Percentiles rank a stretch among this genome's conserved stretches.
Conservation (phyloP, 805 yeast species). For the Gaillardinia entomophila region DNA sequence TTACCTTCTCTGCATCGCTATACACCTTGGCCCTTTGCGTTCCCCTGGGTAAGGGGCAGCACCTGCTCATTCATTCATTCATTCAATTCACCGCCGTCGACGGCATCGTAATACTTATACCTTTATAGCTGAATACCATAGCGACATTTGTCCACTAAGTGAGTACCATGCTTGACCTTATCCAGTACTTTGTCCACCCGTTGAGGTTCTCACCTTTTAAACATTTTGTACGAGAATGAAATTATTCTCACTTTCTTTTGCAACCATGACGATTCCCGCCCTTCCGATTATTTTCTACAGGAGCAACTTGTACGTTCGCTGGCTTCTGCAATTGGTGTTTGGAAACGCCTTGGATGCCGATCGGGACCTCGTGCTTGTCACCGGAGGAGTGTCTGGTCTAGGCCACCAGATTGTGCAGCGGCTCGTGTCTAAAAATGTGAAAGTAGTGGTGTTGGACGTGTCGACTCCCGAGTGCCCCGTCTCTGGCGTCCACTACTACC, state of each 20-base stretch:
- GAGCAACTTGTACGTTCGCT: slow-evolving; percentile 16
- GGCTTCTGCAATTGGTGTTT: slow-evolving; percentile 32
- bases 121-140: too few species aligned
- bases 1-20: too few species aligned
- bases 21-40: too few species aligned
- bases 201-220: too few species aligned
- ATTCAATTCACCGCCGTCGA: too few species aligned
- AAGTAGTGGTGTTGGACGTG: slow-evolving; percentile 65
- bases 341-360: slow-evolving; percentile 50
- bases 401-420: slow-evolving; percentile 57
- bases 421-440: slow-evolving; percentile 40
- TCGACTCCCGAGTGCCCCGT: slow-evolving; percentile 25
- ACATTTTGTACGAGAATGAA: too few species aligned
- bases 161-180: too few species aligned
- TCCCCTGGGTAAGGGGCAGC: too few species aligned
- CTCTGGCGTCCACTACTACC: slow-evolving; percentile 45
- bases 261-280: not conserved
- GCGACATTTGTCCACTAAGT: too few species aligned
- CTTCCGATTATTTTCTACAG: slow-evolving; percentile 3
- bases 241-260: not conserved
- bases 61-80: too few species aligned
- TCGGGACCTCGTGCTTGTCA: slow-evolving; percentile 62
- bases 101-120: too few species aligned
- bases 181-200: too few species aligned
- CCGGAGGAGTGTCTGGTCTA: slow-evolving; percentile 82